Evolutionary conservation across 148 eudicot genomes (phyloP), one percentile per base, ranked within the genome.

Genomic region (Silene uniflora): DNA sequence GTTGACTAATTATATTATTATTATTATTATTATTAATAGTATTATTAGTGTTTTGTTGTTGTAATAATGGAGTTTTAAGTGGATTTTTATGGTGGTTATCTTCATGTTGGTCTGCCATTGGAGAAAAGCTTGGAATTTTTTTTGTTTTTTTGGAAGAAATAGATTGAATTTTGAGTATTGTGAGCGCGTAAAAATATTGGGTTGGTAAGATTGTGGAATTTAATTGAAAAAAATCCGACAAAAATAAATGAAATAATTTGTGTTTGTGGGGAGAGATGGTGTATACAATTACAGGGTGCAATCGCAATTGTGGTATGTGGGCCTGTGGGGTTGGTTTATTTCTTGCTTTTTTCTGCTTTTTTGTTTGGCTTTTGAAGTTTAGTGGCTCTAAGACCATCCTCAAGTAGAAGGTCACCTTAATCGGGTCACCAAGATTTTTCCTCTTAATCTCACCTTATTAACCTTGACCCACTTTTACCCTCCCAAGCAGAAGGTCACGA

Each of bases 71-170:
- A 66, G 69, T 17, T 66, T 44, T 66, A 7, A 66, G 47, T 32
- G n/a, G 17, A 35, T 32, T 65, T 4, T 32, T 65, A 22, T 61
- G 22, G 23, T 60, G 19, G 9, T 60, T n/a, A 19, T 60, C 10
- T n/a, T 7, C 42, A 64, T 65, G 69, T 1, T 65, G 19, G 69
- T 35, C 21, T 66, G 69, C 69, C 69, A 66, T 66, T 24, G 67
- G 27, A 21, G 25, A 2, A 62, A 62, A 62, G 32, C 16, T 62
- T 62, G 13, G 2, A 62, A 16, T 52, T 52, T 52, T 39, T 39
- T 39, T 39, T 2, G 42, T 6, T 39, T 14, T 12, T 56, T 56
- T 56, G n/a, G 21, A n/a, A n/a, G 62, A 58, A 3, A n/a, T n/a
- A 58, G 22, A 52, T 52, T 11, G 56, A n/a, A 17, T 17, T 56